Conservation (phyloP, 2,329 filamentous ascomycete genomes). For the Pezicula rhizophila region DNA sequence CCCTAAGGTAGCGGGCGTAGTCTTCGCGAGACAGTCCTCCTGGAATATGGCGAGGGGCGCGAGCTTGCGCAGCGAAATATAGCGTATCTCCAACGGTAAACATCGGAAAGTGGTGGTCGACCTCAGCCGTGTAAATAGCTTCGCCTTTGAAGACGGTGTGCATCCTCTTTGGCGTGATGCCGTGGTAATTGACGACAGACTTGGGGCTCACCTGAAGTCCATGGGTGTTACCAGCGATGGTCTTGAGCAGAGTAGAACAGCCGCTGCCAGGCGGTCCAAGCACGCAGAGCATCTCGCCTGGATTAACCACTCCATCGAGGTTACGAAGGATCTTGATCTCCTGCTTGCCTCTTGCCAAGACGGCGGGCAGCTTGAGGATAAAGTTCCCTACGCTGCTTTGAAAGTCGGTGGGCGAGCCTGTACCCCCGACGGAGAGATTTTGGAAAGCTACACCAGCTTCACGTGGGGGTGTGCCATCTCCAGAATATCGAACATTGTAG, state of each 20-base stretch:
- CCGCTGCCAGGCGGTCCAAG: conserved; percentile 61
- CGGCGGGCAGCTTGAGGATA: conserved; percentile 42
- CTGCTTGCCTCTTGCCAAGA: conserved; percentile 42
- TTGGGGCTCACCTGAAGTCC: conserved; percentile 46
- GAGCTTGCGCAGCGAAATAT: conserved; percentile 63
- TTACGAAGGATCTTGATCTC: conserved; percentile 53
- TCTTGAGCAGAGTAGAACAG: conserved; percentile 59
- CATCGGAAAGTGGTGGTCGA: conserved; percentile 71
- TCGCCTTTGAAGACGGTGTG: conserved; percentile 56
- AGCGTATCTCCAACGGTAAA: conserved; percentile 70
- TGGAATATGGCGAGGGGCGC: conserved; percentile 60
- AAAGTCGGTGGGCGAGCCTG: conserved; percentile 62
- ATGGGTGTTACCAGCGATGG: conserved; percentile 46
- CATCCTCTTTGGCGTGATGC: conserved; percentile 43
- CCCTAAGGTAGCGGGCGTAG: conserved; percentile 42
- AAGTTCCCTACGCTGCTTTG: conserved; percentile 61
- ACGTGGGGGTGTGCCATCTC: neutral
- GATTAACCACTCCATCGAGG: conserved; percentile 58
- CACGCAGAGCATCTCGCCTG: conserved; percentile 63
- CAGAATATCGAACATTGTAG: no score
- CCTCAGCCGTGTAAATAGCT: conserved; percentile 70
- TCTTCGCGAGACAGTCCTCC: conserved; percentile 55
- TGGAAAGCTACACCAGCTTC: conserved; percentile 57
- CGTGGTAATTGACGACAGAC: conserved; percentile 56
- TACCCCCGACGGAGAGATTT: conserved; percentile 64